phyloP scores from a whole-genome alignment of 257 asterid genomes.

The Solanum virginianum region DNA sequence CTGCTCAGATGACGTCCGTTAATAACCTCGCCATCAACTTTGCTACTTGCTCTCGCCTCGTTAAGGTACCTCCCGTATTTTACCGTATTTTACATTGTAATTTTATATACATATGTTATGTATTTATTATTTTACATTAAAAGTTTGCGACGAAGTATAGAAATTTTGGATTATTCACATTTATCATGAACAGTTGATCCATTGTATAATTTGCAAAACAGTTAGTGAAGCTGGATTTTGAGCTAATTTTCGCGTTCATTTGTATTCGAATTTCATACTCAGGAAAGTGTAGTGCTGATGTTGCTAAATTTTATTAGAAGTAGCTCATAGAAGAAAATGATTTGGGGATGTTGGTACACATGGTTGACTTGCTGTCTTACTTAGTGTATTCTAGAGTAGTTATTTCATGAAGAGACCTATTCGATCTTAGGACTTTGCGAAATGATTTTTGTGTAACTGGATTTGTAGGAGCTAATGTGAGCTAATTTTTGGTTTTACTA shows the following conservation, averaged over 20 bases:
- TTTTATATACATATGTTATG: neutral
- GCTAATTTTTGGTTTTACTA: neutral
- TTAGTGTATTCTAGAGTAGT: neutral
- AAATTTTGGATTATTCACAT: neutral
- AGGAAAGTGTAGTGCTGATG: neutral
- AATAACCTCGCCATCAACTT: slow-evolving; percentile 63
- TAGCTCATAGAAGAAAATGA: neutral
- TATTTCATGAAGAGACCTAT: neutral
- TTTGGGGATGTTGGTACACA: neutral
- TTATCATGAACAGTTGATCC: neutral
- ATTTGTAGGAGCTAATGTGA: neutral
- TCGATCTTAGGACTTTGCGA: neutral
- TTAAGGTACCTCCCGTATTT: slow-evolving; percentile 17
- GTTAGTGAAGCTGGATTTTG: neutral
- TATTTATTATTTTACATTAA: neutral
- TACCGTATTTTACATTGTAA: neutral
- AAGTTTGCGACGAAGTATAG: neutral
- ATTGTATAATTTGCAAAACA: neutral
- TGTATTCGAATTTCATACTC: neutral
- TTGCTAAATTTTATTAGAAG: neutral
- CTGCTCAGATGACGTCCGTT: slow-evolving; percentile 93
- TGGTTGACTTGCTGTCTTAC: neutral
- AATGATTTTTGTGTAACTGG: neutral
- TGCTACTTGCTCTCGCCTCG: slow-evolving; percentile 78
- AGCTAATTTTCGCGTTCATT: neutral